These are phyloP conservation scores for Monosporascus ibericus DNA, from an alignment of 2,329 filamentous ascomycete genomes.

Conservation along the genomic window DNA sequence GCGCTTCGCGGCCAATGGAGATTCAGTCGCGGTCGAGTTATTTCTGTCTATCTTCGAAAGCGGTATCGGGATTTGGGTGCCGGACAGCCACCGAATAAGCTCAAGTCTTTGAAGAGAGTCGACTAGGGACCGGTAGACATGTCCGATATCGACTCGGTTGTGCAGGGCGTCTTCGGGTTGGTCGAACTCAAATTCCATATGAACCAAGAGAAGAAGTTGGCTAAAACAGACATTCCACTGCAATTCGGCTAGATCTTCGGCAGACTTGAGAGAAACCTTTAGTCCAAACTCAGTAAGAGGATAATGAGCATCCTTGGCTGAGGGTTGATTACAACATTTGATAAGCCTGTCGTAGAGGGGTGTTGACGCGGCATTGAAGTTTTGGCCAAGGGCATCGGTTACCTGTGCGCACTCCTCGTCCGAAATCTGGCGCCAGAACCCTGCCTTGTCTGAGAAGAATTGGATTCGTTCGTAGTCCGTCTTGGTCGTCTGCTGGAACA, in stretches of 20 bases:
- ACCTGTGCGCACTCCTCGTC: slow-evolving; percentile 74
- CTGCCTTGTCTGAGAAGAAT: slow-evolving; percentile 70
- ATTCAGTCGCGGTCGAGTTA: slow-evolving; percentile 26
- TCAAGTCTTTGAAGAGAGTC: slow-evolving; percentile 67
- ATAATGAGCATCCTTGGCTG: slow-evolving; percentile 26
- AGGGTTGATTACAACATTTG: slow-evolving; percentile 37
- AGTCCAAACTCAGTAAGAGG: slow-evolving; percentile 71
- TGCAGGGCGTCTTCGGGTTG: slow-evolving; percentile 62
- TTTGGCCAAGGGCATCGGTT: slow-evolving; percentile 61
- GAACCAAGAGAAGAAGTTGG: slow-evolving; percentile 73
- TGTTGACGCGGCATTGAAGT: slow-evolving; percentile 52
- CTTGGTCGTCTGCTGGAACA: slow-evolving; percentile 66
- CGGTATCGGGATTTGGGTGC: slow-evolving; percentile 49
- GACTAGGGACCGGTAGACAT: slow-evolving; percentile 64
- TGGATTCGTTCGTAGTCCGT: slow-evolving; percentile 70
- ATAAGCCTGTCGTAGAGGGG: slow-evolving; percentile 49
- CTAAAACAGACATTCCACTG: slow-evolving; percentile 73
- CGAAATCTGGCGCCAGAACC: slow-evolving; percentile 71
- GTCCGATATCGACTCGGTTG: slow-evolving; percentile 57
- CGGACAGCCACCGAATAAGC: slow-evolving; percentile 64
- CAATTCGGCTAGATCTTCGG: slow-evolving; percentile 70
- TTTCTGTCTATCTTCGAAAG: slow-evolving; percentile 35
- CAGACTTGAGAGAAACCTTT: slow-evolving; percentile 66
- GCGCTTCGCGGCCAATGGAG: slow-evolving; percentile 31
- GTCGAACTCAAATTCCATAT: slow-evolving; percentile 80